Percentiles rank a stretch among this genome's conserved stretches.
Evolutionary conservation across 345 rosid genomes (phyloP).

Genomic region (Erysimum cheiranthoides): DNA sequence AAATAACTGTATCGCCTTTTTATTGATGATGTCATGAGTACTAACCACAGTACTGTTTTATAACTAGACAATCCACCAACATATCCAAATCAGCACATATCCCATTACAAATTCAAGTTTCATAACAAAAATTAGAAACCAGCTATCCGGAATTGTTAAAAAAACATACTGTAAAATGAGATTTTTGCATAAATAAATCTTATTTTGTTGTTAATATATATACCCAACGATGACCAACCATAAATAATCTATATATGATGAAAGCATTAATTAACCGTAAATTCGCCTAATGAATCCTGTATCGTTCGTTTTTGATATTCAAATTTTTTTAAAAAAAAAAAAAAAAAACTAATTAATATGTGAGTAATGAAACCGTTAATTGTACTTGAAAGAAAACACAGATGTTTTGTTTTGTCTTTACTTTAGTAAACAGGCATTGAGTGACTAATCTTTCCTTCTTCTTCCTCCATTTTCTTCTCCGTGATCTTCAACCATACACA

Average conservation of each 20-base stretch:
- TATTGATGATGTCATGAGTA: not conserved
- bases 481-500: constrained; percentile 86
- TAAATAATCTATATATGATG: not conserved
- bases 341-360: not conserved
- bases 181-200: not conserved
- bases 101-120: not conserved
- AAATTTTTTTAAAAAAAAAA: not conserved
- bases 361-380: not conserved
- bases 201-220: not conserved
- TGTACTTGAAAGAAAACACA: not conserved
- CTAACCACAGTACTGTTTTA: no score
- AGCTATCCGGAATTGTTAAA: no score
- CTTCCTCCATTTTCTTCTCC: constrained; percentile 67
- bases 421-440: constrained; percentile 74
- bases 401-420: no score
- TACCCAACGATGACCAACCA: constrained; percentile 1
- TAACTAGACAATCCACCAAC: not conserved
- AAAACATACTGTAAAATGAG: not conserved
- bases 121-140: not conserved
- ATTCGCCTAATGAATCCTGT: not conserved
- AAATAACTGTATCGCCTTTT: not conserved
- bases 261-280: constrained; percentile 1
- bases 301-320: constrained; percentile 2
- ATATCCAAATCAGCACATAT: not conserved
- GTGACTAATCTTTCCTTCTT: constrained; percentile 75